These are phyloP conservation scores for Posidonia oceanica DNA, from an alignment of 116 monocot genomes.

Conservation along the genomic window DNA sequence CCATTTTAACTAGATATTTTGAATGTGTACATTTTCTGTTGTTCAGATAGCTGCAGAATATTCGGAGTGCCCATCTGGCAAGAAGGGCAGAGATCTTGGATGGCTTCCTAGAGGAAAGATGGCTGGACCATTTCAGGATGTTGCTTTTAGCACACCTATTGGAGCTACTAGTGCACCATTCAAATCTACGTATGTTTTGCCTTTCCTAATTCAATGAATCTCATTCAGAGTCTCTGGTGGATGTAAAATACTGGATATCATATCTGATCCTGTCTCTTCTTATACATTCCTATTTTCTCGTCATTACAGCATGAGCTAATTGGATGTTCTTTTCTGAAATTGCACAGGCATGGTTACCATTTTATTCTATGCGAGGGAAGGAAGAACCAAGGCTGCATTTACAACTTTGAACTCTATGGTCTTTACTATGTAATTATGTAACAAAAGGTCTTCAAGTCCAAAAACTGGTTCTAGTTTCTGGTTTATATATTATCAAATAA, in stretches of 20 bases:
- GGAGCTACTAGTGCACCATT: constrained; percentile 89
- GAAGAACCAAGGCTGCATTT: constrained; percentile 40
- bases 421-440: not conserved
- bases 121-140: constrained; percentile 97
- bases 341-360: constrained; percentile 77
- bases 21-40: not conserved
- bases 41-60: constrained; percentile 79
- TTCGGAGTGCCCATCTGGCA: constrained; percentile 95
- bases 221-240: too few species aligned
- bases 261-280: not conserved
- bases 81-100: constrained; percentile 99
- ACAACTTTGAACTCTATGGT: not conserved
- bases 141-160: constrained; percentile 76
- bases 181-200: constrained; percentile 76
- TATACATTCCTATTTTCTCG: not conserved
- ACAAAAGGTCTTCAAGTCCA: too few species aligned
- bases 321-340: not conserved
- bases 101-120: constrained; percentile 99
- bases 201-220: not conserved
- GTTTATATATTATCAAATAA: too few species aligned
- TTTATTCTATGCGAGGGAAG: constrained; percentile 66
- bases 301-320: not conserved
- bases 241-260: not conserved
- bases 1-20: not conserved
- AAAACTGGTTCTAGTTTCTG: too few species aligned